Conservation (phyloP, 208 protist genomes). For the Acanthamoeba healyi region DNA sequence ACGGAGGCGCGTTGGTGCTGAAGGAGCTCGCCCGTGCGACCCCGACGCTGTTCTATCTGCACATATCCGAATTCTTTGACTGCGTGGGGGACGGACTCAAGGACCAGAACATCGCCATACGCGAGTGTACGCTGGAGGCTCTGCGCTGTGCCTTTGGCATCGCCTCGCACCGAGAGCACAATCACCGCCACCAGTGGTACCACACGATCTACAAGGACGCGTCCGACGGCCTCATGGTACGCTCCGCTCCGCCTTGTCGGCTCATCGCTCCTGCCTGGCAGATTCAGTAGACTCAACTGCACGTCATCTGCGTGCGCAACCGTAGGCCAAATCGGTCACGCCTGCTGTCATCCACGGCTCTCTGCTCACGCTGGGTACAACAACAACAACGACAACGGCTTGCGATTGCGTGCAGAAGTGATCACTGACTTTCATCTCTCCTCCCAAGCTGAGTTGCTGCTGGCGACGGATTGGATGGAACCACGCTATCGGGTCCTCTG, state of each 20-base stretch:
- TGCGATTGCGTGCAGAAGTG: no score
- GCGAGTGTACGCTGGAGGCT: conserved; percentile 63
- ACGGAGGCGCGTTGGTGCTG: conserved; percentile 87
- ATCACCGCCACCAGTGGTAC: conserved; percentile 47
- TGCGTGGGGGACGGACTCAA: conserved; percentile 82
- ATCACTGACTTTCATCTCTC: neutral
- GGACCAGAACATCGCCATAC: conserved; percentile 48
- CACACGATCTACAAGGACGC: neutral
- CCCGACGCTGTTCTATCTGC: conserved; percentile 91
- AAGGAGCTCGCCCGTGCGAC: conserved; percentile 91
- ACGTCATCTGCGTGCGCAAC: conserved; percentile 78
- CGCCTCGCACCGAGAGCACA: conserved; percentile 29
- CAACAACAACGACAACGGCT: no score
- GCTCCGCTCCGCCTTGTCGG: conserved; percentile 63
- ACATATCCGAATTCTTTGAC: conserved; percentile 89
- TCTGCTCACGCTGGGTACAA: conserved; percentile 82
- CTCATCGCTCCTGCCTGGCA: conserved; percentile 80
- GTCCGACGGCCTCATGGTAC: conserved; percentile 6
- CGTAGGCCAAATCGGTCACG: conserved; percentile 57
- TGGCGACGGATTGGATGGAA: conserved; percentile 80
- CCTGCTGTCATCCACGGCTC: conserved; percentile 87
- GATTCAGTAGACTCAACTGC: conserved; percentile 86
- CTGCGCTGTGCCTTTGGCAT: conserved; percentile 23
- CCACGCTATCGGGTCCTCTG: conserved; percentile 80
- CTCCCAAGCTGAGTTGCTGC: conserved; percentile 79